Conservation (phyloP, 352 stramenopile species). For the Blastocystis sp. region DNA sequence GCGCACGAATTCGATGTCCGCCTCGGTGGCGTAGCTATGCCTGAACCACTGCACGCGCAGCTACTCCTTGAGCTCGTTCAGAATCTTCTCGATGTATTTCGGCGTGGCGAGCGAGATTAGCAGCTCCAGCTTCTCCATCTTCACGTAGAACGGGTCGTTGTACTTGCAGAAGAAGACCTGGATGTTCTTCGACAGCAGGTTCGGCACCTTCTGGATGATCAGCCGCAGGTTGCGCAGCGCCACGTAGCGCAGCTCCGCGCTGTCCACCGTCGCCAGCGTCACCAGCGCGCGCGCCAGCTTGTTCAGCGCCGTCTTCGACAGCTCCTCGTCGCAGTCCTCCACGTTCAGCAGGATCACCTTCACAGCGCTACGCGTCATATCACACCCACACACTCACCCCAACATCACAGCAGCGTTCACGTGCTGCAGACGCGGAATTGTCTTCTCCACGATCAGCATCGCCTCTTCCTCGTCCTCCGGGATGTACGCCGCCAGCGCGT, state of each 20-base stretch:
- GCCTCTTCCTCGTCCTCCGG: constrained; percentile 90
- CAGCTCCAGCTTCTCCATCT: constrained; percentile 99
- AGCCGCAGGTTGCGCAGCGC: constrained; percentile 97
- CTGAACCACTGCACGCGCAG: not conserved
- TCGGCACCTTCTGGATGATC: constrained; percentile 93
- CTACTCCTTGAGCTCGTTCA: constrained; percentile 96
- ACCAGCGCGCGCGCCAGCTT: constrained; percentile 95
- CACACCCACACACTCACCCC: constrained; percentile 70
- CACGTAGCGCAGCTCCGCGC: constrained; percentile 98
- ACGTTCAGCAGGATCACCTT: constrained; percentile 87
- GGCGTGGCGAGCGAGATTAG: constrained; percentile 97
- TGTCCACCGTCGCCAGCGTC: constrained; percentile 88
- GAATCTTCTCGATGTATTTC: constrained; percentile 93
- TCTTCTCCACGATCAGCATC: constrained; percentile 95
- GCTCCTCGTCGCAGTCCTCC: constrained; percentile 85
- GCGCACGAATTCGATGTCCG: constrained; percentile 98
- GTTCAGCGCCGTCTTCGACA: constrained; percentile 35
- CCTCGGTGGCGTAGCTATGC: constrained; percentile 85
- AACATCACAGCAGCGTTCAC: constrained; percentile 96
- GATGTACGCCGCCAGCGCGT: constrained; percentile 89
- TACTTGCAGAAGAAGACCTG: constrained; percentile 98
- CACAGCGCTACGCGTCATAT: constrained; percentile 78
- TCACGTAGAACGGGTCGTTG: constrained; percentile 95
- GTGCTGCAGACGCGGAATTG: constrained; percentile 94
- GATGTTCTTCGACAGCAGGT: constrained; percentile 89